These are phyloP conservation scores for Scedosporium aurantiacum DNA, from an alignment of 2,329 filamentous ascomycete genomes.

Conservation along the genomic window DNA sequence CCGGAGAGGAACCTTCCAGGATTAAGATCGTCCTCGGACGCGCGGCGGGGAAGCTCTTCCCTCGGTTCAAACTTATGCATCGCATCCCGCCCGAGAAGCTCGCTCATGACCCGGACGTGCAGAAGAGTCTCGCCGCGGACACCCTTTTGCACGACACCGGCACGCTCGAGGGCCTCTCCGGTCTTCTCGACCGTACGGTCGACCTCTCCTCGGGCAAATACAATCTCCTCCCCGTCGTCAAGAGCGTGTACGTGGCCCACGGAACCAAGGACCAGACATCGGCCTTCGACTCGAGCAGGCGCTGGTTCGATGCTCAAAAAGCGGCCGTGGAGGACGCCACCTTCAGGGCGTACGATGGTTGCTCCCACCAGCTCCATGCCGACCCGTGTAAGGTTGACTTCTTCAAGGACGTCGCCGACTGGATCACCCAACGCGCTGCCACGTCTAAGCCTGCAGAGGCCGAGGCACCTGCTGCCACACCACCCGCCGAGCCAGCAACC, in stretches of 20 bases:
- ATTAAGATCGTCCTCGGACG: constrained; percentile 56
- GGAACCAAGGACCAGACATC: constrained; percentile 65
- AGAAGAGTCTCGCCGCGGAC: constrained; percentile 52
- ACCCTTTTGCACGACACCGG: constrained; percentile 69
- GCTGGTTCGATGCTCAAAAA: constrained; percentile 47
- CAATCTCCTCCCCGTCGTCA: constrained; percentile 40
- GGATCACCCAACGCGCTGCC: constrained; percentile 42
- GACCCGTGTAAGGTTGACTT: constrained; percentile 45
- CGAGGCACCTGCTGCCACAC: neutral
- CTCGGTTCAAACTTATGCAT: constrained; percentile 54
- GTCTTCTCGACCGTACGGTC: constrained; percentile 63
- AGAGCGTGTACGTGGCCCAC: constrained; percentile 60
- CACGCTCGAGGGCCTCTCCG: constrained; percentile 70
- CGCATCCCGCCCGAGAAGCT: constrained; percentile 53
- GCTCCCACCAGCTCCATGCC: constrained; percentile 63
- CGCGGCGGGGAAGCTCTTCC: constrained; percentile 56
- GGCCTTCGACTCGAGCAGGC: constrained; percentile 52
- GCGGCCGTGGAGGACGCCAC: constrained; percentile 52
- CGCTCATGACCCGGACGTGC: constrained; percentile 54
- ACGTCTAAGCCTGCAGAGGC: neutral
- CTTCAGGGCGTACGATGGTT: constrained; percentile 65
- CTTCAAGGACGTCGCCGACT: constrained; percentile 49
- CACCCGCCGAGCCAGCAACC: neutral
- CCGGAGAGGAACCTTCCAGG: constrained; percentile 49
- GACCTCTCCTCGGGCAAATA: constrained; percentile 47